These are phyloP conservation scores for Gentiana dahurica DNA, from an alignment of 257 asterid species.

Conservation along the genomic window DNA sequence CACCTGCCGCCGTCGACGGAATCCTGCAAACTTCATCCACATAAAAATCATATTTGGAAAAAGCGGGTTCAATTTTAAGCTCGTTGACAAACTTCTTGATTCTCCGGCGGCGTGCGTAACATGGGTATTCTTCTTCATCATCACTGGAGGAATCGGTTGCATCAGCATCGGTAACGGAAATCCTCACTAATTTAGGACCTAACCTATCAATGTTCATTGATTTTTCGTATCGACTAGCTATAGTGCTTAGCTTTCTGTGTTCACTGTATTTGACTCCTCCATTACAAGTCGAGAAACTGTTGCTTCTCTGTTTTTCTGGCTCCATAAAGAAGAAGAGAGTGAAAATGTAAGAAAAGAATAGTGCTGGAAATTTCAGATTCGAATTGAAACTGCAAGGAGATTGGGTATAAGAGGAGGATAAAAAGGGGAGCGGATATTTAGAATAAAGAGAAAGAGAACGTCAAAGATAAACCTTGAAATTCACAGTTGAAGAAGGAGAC, in stretches of 20 bases:
- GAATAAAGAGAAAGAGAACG: conserved; percentile 56
- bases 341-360: background rate
- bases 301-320: conserved; percentile 2
- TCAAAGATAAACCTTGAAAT: conserved; percentile 25
- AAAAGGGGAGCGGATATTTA: conserved; percentile 17
- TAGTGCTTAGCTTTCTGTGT: conserved; percentile 40
- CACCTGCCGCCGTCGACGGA: conserved; percentile 8
- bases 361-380: conserved; percentile 34
- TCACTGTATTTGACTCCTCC: conserved; percentile 48
- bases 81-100: conserved; percentile 59
- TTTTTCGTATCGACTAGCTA: conserved; percentile 7
- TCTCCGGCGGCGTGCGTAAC: conserved; percentile 24
- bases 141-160: conserved; percentile 91
- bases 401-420: conserved; percentile 10
- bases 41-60: conserved; percentile 9
- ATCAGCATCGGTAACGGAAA: conserved; percentile 70
- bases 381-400: conserved; percentile 42
- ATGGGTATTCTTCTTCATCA: conserved; percentile 43
- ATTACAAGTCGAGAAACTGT: conserved; percentile 19
- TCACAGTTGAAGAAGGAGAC: conserved; percentile 3
- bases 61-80: conserved; percentile 37
- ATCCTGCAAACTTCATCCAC: conserved; percentile 19
- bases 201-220: conserved; percentile 3
- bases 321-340: background rate
- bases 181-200: conserved; percentile 40